A percentile compares a stretch with the other conserved stretches of the same genome.
phyloP scores from a whole-genome alignment of 495 filamentous ascomycete species.

The Lasiosphaeris hirsuta region DNA sequence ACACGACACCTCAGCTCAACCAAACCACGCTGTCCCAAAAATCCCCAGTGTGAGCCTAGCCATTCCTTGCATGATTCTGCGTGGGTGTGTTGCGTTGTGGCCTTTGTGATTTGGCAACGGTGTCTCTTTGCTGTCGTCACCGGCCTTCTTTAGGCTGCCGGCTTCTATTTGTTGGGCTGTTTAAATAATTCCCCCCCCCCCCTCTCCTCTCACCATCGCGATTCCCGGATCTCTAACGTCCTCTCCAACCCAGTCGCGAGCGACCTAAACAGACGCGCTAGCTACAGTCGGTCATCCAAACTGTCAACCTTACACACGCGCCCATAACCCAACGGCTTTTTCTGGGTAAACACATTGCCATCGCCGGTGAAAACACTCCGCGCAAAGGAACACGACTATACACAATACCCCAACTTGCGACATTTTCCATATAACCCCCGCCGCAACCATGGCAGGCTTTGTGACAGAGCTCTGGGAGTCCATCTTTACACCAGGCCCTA shows the following conservation, averaged over 20 bases:
- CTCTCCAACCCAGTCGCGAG: background rate
- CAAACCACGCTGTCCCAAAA: conserved; percentile 11
- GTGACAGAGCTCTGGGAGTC: conserved; percentile 80
- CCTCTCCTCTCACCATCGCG: background rate
- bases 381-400: background rate
- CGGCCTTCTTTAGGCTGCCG: conserved; percentile 1
- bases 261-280: background rate
- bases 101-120: conserved; percentile 5
- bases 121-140: conserved; percentile 7
- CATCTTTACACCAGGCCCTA: conserved; percentile 88
- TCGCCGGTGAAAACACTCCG: background rate
- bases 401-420: background rate
- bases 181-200: background rate
- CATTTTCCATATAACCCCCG: background rate
- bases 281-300: background rate
- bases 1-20: conserved; percentile 15
- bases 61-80: background rate
- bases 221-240: conserved; percentile 4
- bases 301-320: background rate
- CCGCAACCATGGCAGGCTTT: conserved; percentile 70
- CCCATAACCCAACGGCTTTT: background rate
- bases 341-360: background rate
- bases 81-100: conserved; percentile 4
- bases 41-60: background rate
- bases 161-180: background rate